Percentiles rank a stretch among this genome's conserved stretches.
These are phyloP conservation scores for Apiospora malaysiana DNA, from an alignment of 2,329 filamentous ascomycete genomes.

Conservation along the genomic window DNA sequence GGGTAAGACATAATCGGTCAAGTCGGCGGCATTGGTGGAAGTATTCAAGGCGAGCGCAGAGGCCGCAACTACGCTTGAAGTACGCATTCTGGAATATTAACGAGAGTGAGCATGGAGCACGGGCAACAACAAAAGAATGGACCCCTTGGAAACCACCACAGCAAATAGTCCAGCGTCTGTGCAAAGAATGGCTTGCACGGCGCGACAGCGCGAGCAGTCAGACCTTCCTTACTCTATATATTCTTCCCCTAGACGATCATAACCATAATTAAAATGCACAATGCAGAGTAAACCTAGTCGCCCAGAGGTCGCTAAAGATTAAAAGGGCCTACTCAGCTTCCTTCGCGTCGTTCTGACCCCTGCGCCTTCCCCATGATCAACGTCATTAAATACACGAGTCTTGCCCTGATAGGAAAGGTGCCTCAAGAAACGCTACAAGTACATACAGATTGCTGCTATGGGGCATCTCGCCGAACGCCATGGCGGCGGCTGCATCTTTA, in stretches of 20 bases:
- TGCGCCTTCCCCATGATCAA: not conserved
- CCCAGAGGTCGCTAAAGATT: not conserved
- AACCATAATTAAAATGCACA: not conserved
- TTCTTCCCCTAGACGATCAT: not conserved
- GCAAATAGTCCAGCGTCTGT: not conserved
- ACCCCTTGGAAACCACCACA: not conserved
- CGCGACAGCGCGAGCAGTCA: not conserved
- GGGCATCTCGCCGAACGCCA: not conserved
- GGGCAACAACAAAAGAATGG: not conserved
- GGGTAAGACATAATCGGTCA: conserved; percentile 33
- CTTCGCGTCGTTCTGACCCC: conserved; percentile 3
- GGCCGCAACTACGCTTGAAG: not conserved
- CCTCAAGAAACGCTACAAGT: not conserved
- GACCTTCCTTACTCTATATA: not conserved
- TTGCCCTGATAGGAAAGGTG: conserved; percentile 4
- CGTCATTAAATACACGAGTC: not conserved
- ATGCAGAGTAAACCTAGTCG: conserved; percentile 3
- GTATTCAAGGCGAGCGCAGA: not conserved
- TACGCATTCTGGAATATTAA: not conserved
- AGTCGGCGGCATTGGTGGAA: conserved; percentile 22
- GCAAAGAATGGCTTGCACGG: not conserved
- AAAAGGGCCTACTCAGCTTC: not conserved
- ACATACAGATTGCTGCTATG: not conserved
- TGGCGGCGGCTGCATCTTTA: not conserved
- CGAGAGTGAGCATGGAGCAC: not conserved